Evolutionary conservation across 495 filamentous ascomycete species (phyloP).

Genomic region (Thermothielavioides terrestris): DNA sequence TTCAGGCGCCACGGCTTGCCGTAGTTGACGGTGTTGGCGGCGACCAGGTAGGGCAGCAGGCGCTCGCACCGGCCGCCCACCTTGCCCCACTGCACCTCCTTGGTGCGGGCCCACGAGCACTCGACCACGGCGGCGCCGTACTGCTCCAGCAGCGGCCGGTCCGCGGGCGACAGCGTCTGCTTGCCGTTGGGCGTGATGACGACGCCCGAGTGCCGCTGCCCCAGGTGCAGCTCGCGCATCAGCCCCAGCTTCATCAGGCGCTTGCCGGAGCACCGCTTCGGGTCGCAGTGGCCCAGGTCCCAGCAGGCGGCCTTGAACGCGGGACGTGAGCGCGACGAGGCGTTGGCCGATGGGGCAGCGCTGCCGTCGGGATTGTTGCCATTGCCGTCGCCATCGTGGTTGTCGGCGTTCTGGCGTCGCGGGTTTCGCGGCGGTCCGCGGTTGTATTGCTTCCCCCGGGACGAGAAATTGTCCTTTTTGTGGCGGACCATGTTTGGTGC

Average conservation of each 20-base stretch:
- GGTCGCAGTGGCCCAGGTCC: slow-evolving; percentile 96
- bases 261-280: slow-evolving; percentile 94
- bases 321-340: slow-evolving; percentile 40
- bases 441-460: slow-evolving; percentile 52
- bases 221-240: slow-evolving; percentile 87
- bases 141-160: slow-evolving; percentile 70
- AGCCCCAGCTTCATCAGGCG: slow-evolving; percentile 81
- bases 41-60: slow-evolving; percentile 88
- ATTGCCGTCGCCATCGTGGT: slow-evolving; percentile 26
- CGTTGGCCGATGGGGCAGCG: slow-evolving; percentile 17
- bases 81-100: slow-evolving; percentile 81
- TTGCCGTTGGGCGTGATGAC: slow-evolving; percentile 94
- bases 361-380: slow-evolving; percentile 18
- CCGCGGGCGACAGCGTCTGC: slow-evolving; percentile 67
- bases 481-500: slow-evolving; percentile 85
- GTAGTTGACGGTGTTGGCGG: slow-evolving; percentile 96
- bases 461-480: slow-evolving; percentile 80
- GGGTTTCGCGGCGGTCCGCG: slow-evolving; percentile 29
- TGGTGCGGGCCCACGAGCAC: slow-evolving; percentile 88
- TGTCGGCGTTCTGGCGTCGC: slow-evolving; percentile 14
- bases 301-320: slow-evolving; percentile 90
- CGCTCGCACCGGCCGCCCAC: slow-evolving; percentile 95
- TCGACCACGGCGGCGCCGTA: slow-evolving; percentile 94
- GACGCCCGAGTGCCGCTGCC: slow-evolving; percentile 82
- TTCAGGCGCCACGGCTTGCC: slow-evolving; percentile 90